Base-by-base conservation (phyloP, 2,329 filamentous ascomycete species). In the Alternaria postmessia region DNA sequence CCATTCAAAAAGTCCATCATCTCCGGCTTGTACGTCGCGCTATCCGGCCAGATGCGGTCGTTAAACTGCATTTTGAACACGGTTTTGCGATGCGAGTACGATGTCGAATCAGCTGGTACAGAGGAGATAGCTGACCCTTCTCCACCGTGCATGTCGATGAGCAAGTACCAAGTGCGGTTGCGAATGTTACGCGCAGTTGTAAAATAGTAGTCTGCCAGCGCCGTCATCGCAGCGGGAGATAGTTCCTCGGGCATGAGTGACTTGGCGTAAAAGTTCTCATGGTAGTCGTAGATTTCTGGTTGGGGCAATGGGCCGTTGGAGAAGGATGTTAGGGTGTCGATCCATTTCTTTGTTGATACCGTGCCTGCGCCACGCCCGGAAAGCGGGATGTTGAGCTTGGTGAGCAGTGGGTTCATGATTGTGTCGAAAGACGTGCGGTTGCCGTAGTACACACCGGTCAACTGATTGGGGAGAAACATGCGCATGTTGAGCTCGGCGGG, bases 1-100 rank as follows among this genome's bases (percentile, higher is more conserved):
- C 74, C 73, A 30, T 80, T 73, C 22, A 81, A 41, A 48, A 81
- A 79, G 7, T 54, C 42, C 46, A 78, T 74, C 51, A 75, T 77
- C 54, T 73, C 61, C 3, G 68, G 49, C n/a, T 76, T 69, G 57
- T 79, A 82, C 1, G 51, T 65, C 3, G 61, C 65, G 26, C 11
- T 57, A 20, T 56, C 39, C 0, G 51, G 51, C 39, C 59, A 53
- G 6, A 65, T 57, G 44, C 62, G 59, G 51, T 71, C 70, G 51
- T 72, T 68, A 41, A 70, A 73, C 34, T 73, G 68, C 64, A 70
- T 71, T 48, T 72, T 72, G 58, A 74, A 72, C 3, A 64, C 63
- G 7, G 71, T 65, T 24, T 72, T 69, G 51, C 72, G 67, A 56
- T 74, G 71, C 52, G 68, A 63, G 57, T 73, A 74, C 4, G 67